Evolutionary conservation across 257 asterid species (phyloP), one percentile per base, ranked within the genome.

Genomic region (Fraxinus quadrangulata): DNA sequence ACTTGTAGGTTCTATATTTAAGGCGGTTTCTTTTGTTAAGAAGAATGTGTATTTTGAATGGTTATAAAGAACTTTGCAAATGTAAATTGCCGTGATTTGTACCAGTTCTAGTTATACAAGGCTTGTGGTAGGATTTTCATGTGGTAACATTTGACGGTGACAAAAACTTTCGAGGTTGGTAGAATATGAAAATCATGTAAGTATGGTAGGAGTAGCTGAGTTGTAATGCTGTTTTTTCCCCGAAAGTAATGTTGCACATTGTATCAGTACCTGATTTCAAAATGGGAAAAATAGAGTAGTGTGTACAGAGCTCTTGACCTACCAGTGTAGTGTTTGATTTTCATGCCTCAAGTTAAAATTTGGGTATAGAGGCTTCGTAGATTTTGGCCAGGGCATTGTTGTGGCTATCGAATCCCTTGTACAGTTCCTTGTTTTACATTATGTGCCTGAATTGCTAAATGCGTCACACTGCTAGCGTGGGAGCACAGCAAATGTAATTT

Each of bases 91-190:
- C 34, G 28, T 63, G 31, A 63, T 63, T 7, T 63, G 69, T 63
- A 63, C 69, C 69, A 63, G 26, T 10, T 63, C 69, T 63, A 63
- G 69, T 63, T 26, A 10, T 63, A 63, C n/a, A 63, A 63, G 69
- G 69, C 69, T 26, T 63, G 69, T 26, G 36, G 69, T 63, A 63
- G 69, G 19, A 13, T 63, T 63, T 63, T 13, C 33, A 23, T 63
- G 21, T 6, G 24, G 36, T 63, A 23, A 63, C 34, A 23, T 26
- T 23, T 56, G 69, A 26, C 13, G 2, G 17, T 12, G n/a, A 63
- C 8, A 61, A 21, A 23, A 24, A 14, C 12, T 11, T 2, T 40
- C 12, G 69, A 23, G 69, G 69, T 24, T 13, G 17, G 34, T 63
- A 63, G 69, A 63, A 26, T 8, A 26, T 63, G 69, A 23, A 63